These are phyloP conservation scores for Leptodermis oblonga DNA, from an alignment of 257 asterid species.

Conservation along the genomic window DNA sequence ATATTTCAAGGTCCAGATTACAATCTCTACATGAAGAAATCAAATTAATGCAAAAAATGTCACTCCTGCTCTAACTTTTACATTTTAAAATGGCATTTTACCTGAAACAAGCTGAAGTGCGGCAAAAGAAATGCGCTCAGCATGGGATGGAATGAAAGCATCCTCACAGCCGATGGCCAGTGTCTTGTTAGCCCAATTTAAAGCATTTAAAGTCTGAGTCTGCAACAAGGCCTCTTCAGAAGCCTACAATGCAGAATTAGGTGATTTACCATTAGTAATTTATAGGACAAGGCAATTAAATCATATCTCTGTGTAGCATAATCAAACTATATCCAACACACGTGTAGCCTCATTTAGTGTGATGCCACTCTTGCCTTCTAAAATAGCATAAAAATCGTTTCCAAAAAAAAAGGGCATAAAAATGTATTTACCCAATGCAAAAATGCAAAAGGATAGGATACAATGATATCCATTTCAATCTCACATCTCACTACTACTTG, in stretches of 20 bases:
- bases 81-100: slow-evolving; percentile 10
- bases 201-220: slow-evolving; percentile 58
- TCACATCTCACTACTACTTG: not conserved
- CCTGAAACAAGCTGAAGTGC: slow-evolving; percentile 77
- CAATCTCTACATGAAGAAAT: not conserved
- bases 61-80: not conserved
- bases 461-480: not conserved
- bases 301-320: not conserved
- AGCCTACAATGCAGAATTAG: slow-evolving; percentile 34
- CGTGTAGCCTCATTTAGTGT: not conserved
- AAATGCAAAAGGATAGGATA: not conserved
- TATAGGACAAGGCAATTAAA: not conserved
- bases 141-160: slow-evolving; percentile 51
- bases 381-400: no score
- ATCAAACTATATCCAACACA: not conserved
- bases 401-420: no score
- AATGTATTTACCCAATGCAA: not conserved
- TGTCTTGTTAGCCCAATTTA: slow-evolving; percentile 67
- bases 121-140: slow-evolving; percentile 72
- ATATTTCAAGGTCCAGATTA: not conserved
- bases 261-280: not conserved
- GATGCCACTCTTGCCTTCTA: not conserved
- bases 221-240: slow-evolving; percentile 62
- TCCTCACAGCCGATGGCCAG: slow-evolving; percentile 31
- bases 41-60: not conserved